These are phyloP conservation scores for Nicotiana rustica DNA, from an alignment of 305 asterid species.

Conservation along the genomic window DNA sequence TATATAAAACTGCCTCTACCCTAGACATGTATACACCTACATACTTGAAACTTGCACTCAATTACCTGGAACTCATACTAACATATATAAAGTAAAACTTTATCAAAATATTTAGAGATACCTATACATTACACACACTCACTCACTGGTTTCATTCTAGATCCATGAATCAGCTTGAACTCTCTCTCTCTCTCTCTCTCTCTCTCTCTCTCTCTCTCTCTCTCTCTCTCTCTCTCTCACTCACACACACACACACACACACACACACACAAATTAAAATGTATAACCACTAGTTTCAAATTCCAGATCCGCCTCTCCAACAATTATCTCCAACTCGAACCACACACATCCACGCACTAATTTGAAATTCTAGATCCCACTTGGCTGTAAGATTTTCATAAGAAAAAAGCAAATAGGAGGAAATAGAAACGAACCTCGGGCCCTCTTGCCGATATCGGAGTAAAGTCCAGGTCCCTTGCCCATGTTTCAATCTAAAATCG, in stretches of 20 bases:
- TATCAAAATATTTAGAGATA: neutral
- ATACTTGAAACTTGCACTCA: neutral
- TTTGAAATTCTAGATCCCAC: neutral
- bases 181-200: no score
- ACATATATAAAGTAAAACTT: neutral
- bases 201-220: no score
- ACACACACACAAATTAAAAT: neutral
- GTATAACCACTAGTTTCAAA: neutral
- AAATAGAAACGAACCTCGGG: slow-evolving; percentile 57
- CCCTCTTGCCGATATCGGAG: slow-evolving; percentile 80
- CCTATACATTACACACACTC: neutral
- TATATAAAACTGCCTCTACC: neutral
- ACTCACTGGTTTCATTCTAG: neutral
- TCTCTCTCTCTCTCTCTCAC: no score
- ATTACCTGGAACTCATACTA: slow-evolving; percentile 17
- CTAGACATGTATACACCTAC: neutral
- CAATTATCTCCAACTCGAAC: neutral
- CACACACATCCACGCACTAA: neutral
- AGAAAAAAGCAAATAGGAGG: neutral
- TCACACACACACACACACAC: no score
- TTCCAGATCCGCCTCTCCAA: neutral
- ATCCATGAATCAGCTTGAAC: neutral
- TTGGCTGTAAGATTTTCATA: neutral
- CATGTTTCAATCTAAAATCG: slow-evolving; percentile 48
- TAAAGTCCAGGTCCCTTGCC: slow-evolving; percentile 92